These are phyloP conservation scores for Phymatotrichopsis omnivora DNA, from an alignment of 2,329 filamentous ascomycete genomes.

Conservation along the genomic window DNA sequence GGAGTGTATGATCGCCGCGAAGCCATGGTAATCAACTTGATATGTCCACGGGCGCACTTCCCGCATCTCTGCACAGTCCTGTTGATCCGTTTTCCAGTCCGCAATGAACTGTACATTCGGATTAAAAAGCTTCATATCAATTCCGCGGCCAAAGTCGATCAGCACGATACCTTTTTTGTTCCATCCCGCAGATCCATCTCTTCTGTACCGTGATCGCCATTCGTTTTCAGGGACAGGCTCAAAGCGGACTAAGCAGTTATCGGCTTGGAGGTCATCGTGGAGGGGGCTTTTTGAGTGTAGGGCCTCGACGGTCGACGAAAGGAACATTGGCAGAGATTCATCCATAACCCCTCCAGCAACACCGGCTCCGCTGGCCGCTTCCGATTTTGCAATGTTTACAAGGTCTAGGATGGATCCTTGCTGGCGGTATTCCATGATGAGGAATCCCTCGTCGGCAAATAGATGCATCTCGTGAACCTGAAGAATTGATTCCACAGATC, in stretches of 20 bases:
- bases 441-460: slow-evolving; percentile 79
- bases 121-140: slow-evolving; percentile 81
- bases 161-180: slow-evolving; percentile 65
- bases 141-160: slow-evolving; percentile 89
- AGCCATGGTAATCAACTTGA: slow-evolving; percentile 91
- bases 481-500: slow-evolving; percentile 67
- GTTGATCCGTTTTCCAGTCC: slow-evolving; percentile 76
- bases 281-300: slow-evolving; percentile 70
- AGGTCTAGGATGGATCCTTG: slow-evolving; percentile 93
- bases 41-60: slow-evolving; percentile 93
- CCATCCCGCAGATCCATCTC: slow-evolving; percentile 71
- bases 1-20: slow-evolving; percentile 78
- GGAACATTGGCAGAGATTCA: slow-evolving; percentile 88
- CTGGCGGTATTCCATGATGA: slow-evolving; percentile 76
- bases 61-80: slow-evolving; percentile 92
- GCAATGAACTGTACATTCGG: slow-evolving; percentile 77
- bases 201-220: slow-evolving; percentile 57
- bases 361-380: slow-evolving; percentile 43
- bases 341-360: slow-evolving; percentile 60
- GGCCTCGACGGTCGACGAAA: slow-evolving; percentile 77
- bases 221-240: slow-evolving; percentile 40
- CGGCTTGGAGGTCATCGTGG: slow-evolving; percentile 89
- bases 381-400: slow-evolving; percentile 71
- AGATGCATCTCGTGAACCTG: slow-evolving; percentile 83
- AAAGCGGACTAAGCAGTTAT: slow-evolving; percentile 87